phyloP scores from a whole-genome alignment of 192 early-diverging fungal genomes.

The Hyaloraphidium curvatum region DNA sequence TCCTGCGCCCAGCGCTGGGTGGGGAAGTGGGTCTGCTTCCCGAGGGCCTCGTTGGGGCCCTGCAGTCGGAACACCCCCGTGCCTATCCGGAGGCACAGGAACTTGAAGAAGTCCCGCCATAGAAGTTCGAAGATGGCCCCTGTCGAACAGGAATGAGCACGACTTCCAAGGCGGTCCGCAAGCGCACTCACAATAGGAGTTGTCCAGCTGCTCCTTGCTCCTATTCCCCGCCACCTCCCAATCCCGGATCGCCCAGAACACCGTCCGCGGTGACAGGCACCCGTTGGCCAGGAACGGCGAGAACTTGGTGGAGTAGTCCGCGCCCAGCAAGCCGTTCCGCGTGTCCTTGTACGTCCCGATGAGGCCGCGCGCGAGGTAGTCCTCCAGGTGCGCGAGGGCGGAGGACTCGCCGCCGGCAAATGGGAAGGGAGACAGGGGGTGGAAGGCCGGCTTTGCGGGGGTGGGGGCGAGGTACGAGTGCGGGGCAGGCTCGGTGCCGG shows the following conservation, averaged over 20 bases:
- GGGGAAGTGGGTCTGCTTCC: too few species aligned
- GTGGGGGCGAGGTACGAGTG: neutral
- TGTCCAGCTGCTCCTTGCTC: too few species aligned
- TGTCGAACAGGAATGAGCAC: too few species aligned
- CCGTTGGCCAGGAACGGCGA: conserved; percentile 10
- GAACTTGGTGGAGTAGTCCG: conserved; percentile 21
- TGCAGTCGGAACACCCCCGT: conserved; percentile 10
- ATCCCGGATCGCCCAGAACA: conserved; percentile 3
- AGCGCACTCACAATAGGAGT: too few species aligned
- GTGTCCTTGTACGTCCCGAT: conserved; percentile 16
- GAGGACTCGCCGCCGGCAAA: conserved; percentile 13
- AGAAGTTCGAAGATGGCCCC: conserved; percentile 20
- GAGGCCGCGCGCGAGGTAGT: conserved; percentile 10
- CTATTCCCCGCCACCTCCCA: too few species aligned
- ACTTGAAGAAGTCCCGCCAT: conserved; percentile 21
- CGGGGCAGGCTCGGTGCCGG: neutral
- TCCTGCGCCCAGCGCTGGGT: too few species aligned
- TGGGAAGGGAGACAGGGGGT: conserved; percentile 13
- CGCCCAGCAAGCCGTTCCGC: conserved; percentile 18
- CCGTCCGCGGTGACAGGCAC: conserved; percentile 7
- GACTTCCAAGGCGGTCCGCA: too few species aligned
- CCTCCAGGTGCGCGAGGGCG: conserved; percentile 9
- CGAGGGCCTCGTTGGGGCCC: too few species aligned
- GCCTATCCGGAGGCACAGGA: conserved; percentile 10
- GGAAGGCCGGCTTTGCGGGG: neutral